Evolutionary conservation across 805 yeast genomes (phyloP), one percentile per base, ranked within the genome.

Genomic region (Danielia reshetovae): DNA sequence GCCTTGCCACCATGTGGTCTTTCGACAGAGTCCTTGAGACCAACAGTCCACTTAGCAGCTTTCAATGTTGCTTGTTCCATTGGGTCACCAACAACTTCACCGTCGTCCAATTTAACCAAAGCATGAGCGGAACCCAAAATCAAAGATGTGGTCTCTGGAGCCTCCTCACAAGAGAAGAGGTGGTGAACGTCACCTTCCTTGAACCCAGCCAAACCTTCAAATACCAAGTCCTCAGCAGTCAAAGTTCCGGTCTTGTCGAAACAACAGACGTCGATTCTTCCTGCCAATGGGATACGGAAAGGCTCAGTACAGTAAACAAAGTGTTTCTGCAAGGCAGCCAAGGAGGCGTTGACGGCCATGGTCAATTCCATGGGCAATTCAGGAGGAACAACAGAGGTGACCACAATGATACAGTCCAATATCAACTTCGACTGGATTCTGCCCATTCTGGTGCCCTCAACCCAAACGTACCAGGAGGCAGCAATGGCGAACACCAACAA

Each of bases 331-430:
- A 93, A 72, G 3, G 97, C 88, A 39, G 88, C 78, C 58, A 93
- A 71, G 5, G 97, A 89, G 24, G 85, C 74, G 63, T 93, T 93
- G 26, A 93, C 98, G 40, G 98, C 97, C 90, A 93, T 82, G 10
- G 98, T 93, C 51, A 93, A 75, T 69, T 93, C 98, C 97, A 93
- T 93, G 39, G 98, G 98, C 49, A 93, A 74, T 66, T 93, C 98
- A 27, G 98, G 98, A 24, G 98, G 98, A 26, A 93, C 98, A 45
- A 93, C 98, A 32, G 97, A 89, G 13, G 98, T 93, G 51, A 93
- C 77, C 50, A 93, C 94, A 55, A 93, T 76, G 46, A 93, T 84
- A 79, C 98, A 93, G 64, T 93, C 97, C 55, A 93, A 74, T 46
- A 93, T 81, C 60, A 93, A 75, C 64, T 90, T 90, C 36, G 95